Percentiles rank a stretch among this genome's conserved stretches.
Evolutionary conservation across 768 basidiomycete species (phyloP).

Genomic region (Kwoniella shandongensis): DNA sequence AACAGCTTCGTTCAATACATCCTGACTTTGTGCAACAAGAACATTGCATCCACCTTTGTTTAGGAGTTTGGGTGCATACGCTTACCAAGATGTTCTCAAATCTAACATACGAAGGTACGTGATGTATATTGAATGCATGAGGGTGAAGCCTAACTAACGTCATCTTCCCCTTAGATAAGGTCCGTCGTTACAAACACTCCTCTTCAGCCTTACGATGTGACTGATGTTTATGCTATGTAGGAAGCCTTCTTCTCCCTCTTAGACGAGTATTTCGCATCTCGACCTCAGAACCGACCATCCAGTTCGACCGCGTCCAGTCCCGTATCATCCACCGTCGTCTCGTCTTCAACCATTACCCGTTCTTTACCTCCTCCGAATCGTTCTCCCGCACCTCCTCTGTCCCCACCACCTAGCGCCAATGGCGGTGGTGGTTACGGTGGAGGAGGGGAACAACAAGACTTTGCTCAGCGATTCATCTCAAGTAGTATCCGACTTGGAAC

Average conservation of each 20-base stretch:
- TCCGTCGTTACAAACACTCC: not conserved
- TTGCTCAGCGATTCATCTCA: conserved; percentile 34
- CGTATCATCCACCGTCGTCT: conserved; percentile 8
- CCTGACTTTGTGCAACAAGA: no score
- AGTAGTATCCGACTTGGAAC: conserved; percentile 29
- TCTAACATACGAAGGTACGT: conserved; percentile 40
- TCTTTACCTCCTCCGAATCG: conserved; percentile 7
- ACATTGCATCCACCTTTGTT: no score
- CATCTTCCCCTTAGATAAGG: conserved; percentile 11
- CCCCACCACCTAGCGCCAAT: conserved; percentile 2
- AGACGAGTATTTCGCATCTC: conserved; percentile 47
- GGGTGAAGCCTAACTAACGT: not conserved
- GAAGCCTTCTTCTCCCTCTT: conserved; percentile 48
- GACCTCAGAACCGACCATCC: conserved; percentile 31
- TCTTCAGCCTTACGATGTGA: no score
- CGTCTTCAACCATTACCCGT: not conserved
- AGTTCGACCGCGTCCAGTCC: conserved; percentile 1
- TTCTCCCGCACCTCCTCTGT: conserved; percentile 6
- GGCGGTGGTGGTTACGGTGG: not conserved
- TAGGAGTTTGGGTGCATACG: no score
- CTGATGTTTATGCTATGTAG: conserved; percentile 14
- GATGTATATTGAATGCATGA: not conserved
- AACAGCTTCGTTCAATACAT: no score
- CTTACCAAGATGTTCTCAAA: conserved; percentile 39
- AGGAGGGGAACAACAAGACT: conserved; percentile 27